Evolutionary conservation across 2,329 filamentous ascomycete species (phyloP), one percentile per base, ranked within the genome.

Genomic region (Colletotrichum sp.): DNA sequence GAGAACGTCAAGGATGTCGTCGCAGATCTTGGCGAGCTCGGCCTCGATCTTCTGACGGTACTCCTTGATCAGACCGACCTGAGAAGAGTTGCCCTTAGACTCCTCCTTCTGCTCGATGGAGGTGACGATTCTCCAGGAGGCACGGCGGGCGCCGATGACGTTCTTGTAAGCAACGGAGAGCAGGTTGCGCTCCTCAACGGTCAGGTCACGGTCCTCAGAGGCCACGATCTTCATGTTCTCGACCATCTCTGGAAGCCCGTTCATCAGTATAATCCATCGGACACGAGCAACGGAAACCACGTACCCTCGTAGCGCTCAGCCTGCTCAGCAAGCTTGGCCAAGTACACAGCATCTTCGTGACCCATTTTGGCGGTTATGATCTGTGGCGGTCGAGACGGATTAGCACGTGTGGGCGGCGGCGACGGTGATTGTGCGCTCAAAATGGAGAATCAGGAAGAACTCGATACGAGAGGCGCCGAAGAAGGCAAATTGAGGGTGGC

Each of bases 271-370:
- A 55, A 36, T 71, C 60, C 43, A 77, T 73, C 74, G 24, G 16
- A 48, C 38, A 26, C 26, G 30, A 56, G 67, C 55, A 55, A 60
- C 52, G 43, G 66, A 32, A 12, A 70, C 30, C 70, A 88, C 91
- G 84, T 90, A 98, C 97, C 97, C 92, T 99, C 97, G 90, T 99
- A 99, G 87, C 97, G 96, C 94, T 99, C 97, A 88, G 97, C 97
- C 93, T 99, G 97, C 94, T 99, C 97, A 87, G 97, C 97, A 88
- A 99, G 95, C 96, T 98, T 98, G 90, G 97, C 97, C 87, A 98
- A 94, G 89, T 98, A 98, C 85, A 99, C 97, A 84, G 96, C 96
- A 91, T 98, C 96, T 93, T 98, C 96, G 92, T 98, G 95, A 93
- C 95, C 96, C 96, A 98, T 98, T 91, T 91, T 96, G 91, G 86